Percentiles rank a stretch among this genome's conserved stretches.
Evolutionary conservation across 2,329 filamentous ascomycete genomes (phyloP).

Genomic region (Alternaria triticimaculans): DNA sequence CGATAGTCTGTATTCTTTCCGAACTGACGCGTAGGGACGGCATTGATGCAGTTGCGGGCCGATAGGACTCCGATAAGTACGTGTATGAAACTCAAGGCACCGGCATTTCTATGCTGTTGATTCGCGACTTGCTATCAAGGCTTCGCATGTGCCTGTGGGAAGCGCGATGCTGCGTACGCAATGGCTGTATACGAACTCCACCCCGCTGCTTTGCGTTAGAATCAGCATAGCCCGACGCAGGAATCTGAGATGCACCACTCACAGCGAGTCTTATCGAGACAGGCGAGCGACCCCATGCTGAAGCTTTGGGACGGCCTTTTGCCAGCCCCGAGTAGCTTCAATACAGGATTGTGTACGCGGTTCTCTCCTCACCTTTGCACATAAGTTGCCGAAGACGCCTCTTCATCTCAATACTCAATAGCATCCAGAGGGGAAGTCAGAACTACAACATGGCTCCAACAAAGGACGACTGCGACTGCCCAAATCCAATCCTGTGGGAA

Average conservation of each 20-base stretch:
- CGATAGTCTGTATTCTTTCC: fast-evolving
- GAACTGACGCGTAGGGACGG: background rate
- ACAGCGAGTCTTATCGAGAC: background rate
- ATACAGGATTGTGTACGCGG: background rate
- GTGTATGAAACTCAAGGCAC: background rate
- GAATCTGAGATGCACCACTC: background rate
- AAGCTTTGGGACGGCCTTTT: background rate
- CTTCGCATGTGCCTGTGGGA: background rate
- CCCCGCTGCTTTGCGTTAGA: background rate
- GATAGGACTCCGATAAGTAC: background rate
- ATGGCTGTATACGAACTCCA: background rate
- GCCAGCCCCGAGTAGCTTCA: background rate
- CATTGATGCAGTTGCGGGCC: background rate
- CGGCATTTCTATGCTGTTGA: background rate
- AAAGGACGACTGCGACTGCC: background rate
- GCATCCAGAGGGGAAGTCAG: background rate
- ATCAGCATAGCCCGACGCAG: background rate
- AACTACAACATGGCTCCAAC: background rate
- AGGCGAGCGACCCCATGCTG: background rate
- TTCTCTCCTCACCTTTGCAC: background rate
- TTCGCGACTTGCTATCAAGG: background rate
- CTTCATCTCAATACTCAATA: background rate
- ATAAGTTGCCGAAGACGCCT: background rate
- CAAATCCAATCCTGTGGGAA: background rate
- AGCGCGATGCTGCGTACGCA: background rate